These are phyloP conservation scores for Yamadazyma nakazawae DNA, from an alignment of 805 yeast genomes.

Conservation along the genomic window DNA sequence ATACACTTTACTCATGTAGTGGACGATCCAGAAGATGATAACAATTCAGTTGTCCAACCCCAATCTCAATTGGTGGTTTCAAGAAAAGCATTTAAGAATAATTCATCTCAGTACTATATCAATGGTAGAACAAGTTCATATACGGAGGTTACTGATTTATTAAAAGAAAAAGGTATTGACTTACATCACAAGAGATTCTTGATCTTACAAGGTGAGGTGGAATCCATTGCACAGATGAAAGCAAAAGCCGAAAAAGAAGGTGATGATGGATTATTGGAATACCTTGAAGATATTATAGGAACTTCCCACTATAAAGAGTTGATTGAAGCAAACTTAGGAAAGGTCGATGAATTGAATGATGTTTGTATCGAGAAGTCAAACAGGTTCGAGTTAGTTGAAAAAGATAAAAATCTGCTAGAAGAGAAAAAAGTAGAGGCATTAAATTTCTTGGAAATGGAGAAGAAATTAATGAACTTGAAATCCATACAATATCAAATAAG, in stretches of 20 bases:
- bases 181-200: slow-evolving; percentile 91
- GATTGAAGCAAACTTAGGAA: slow-evolving; percentile 60
- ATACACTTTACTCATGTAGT: slow-evolving; percentile 78
- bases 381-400: slow-evolving; percentile 74
- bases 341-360: slow-evolving; percentile 75
- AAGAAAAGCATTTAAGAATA: slow-evolving; percentile 74
- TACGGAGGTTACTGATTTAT: slow-evolving; percentile 69
- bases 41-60: slow-evolving; percentile 37
- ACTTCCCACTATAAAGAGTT: slow-evolving; percentile 77
- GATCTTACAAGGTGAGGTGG: slow-evolving; percentile 97
- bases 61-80: slow-evolving; percentile 66
- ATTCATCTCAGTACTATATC: slow-evolving; percentile 73
- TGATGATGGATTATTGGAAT: slow-evolving; percentile 92
- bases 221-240: slow-evolving; percentile 97
- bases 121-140: slow-evolving; percentile 69
- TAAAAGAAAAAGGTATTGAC: slow-evolving; percentile 84
- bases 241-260: slow-evolving; percentile 90
- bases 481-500: slow-evolving; percentile 57
- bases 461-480: slow-evolving; percentile 49
- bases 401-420: slow-evolving; percentile 60
- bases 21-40: slow-evolving; percentile 37
- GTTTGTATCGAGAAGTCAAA: slow-evolving; percentile 76
- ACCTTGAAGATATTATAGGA: slow-evolving; percentile 94
- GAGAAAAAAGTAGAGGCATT: slow-evolving; percentile 74
- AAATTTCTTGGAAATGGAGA: slow-evolving; percentile 61